Base-by-base conservation (phyloP, 1,284 basidiomycete genomes). In the Vanrija sp. region DNA sequence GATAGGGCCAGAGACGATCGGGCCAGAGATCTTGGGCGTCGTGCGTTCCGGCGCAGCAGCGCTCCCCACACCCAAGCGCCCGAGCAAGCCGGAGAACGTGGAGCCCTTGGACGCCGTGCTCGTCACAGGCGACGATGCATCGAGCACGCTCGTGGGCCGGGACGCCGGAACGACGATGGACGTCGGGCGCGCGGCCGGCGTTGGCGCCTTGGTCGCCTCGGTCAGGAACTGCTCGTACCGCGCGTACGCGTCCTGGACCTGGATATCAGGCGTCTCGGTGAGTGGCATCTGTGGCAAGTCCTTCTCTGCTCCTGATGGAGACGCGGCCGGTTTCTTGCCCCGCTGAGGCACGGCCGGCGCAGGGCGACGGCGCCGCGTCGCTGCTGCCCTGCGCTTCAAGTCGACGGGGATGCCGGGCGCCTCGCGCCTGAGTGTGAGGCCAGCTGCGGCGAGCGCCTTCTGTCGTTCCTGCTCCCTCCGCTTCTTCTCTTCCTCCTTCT, bases 161-260 rank as follows among this genome's bases (percentile, higher is more conserved):
- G 53, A 14, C 47, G 43, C 19, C 40, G 15, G 16, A 10, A 14
- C 34, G 6, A 21, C 6, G 51, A 6, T 15, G 8, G 51, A 26
- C 21, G 46, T 39, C 12, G 46, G 12, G 25, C 28, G 26, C 38
- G n/a, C 10, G 29, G 28, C 38, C 19, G 18, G 29, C 39, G 42
- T 34, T 1, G 49, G 38, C 21, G 19, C 42, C 18, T 42, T 25
- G 49, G 54, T 58, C n/a, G 55, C 21, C 63, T 85, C 82, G 63
- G 84, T 83, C 73, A 73, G 60, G 71, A 87, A 91, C 44, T 84
- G 80, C 76, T 92, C 88, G 69, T 93, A 96, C 18, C 90, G 82
- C 57, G 91, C 90, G 72, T 88, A 97, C 0, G 93, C 93, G 73
- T 97, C 93, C 65, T 93, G 86, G 52, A 89, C 78, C 81, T 64